phyloP scores from a whole-genome alignment of 257 asterid genomes.

The Gentiana macrophylla region DNA sequence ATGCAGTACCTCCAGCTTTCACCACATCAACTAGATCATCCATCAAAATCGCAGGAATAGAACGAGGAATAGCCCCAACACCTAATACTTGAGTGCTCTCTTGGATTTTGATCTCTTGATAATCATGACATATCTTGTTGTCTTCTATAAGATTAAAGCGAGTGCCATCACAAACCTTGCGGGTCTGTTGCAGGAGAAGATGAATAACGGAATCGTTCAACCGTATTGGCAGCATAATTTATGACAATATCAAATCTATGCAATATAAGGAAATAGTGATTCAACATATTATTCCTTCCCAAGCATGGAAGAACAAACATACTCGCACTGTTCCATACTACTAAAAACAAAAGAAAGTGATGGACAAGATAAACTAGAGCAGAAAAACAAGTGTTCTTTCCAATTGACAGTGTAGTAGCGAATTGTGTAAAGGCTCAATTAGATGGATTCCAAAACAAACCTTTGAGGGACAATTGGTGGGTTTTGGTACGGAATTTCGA shows the following conservation, averaged over 20 bases:
- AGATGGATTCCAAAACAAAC: constrained; percentile 26
- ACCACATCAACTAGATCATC: constrained; percentile 94
- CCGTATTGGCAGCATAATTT: background rate
- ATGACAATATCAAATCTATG: background rate
- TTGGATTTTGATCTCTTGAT: constrained; percentile 96
- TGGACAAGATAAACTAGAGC: background rate
- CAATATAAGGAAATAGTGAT: constrained; percentile 1
- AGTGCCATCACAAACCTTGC: constrained; percentile 60
- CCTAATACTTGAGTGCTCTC: constrained; percentile 94
- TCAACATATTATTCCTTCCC: background rate
- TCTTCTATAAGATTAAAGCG: constrained; percentile 76
- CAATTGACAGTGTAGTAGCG: background rate
- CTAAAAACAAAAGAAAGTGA: too few species aligned
- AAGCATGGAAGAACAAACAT: background rate
- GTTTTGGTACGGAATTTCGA: constrained; percentile 57
- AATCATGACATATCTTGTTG: constrained; percentile 76
- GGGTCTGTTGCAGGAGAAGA: constrained; percentile 16
- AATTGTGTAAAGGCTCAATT: background rate
- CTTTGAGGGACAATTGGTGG: constrained; percentile 85
- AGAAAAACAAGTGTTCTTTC: background rate
- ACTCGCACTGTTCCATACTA: background rate
- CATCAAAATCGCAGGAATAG: constrained; percentile 80
- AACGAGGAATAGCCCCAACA: constrained; percentile 98
- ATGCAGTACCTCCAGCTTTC: constrained; percentile 88
- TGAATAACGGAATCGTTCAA: background rate